These are phyloP conservation scores for Globisporangium carolinianum DNA, from an alignment of 352 stramenopile genomes.

Conservation along the genomic window DNA sequence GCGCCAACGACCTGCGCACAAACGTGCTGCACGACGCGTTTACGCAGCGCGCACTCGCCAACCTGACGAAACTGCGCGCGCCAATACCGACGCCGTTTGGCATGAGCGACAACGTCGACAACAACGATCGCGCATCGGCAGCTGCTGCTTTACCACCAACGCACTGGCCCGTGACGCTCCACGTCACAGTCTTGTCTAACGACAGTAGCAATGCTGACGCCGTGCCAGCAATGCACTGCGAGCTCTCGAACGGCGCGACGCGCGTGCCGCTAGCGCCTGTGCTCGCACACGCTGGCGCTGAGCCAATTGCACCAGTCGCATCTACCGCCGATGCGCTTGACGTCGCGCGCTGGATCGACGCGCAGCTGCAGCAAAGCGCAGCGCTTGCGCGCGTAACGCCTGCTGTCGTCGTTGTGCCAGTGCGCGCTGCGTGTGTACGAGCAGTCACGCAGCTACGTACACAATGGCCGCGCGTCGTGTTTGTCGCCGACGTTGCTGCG, in stretches of 20 bases:
- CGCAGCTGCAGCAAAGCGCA: constrained; percentile 24
- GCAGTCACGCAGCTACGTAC: constrained; percentile 33
- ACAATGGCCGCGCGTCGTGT: constrained; percentile 30
- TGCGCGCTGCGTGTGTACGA: constrained; percentile 24
- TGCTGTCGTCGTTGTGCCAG: constrained; percentile 36
- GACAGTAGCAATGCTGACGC: background rate
- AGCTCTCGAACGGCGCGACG: constrained; percentile 31
- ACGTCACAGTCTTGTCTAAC: constrained; percentile 17
- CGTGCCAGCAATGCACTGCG: constrained; percentile 21
- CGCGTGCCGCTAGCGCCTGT: constrained; percentile 25
- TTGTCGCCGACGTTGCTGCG: constrained; percentile 36
- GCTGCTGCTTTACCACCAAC: background rate
- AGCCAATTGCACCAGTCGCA: constrained; percentile 1
- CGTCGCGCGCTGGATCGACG: constrained; percentile 36
- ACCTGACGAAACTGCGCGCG: constrained; percentile 3
- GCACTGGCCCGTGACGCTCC: constrained; percentile 29
- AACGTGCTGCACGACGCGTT: constrained; percentile 35
- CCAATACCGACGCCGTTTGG: constrained; percentile 21
- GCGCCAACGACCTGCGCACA: constrained; percentile 30
- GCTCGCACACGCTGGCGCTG: constrained; percentile 11
- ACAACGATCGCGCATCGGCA: too few species aligned
- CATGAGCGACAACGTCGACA: constrained; percentile 4
- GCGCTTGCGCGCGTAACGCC: constrained; percentile 27
- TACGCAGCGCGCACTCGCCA: constrained; percentile 15
- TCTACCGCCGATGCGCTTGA: constrained; percentile 21